Evolutionary conservation across 495 filamentous ascomycete species (phyloP).

Genomic region (Aspergillus diversus): DNA sequence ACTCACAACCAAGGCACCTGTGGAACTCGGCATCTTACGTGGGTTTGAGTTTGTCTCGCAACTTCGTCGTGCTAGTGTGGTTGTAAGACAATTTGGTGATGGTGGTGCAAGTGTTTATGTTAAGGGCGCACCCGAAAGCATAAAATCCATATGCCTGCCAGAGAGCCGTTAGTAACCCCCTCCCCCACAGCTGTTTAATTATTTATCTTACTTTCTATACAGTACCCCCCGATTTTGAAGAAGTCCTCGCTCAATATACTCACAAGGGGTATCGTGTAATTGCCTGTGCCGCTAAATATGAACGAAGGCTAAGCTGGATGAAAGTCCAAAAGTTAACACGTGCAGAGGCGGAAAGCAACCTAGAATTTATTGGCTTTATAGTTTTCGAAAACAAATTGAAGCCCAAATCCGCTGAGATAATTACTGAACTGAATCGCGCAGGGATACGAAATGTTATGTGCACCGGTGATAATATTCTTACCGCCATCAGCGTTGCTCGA

Average conservation of each 20-base stretch:
- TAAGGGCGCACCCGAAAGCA: conserved; percentile 95
- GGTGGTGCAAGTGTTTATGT: conserved; percentile 83
- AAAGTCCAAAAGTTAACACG: conserved; percentile 93
- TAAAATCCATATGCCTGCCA: conserved; percentile 85
- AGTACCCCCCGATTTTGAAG: conserved; percentile 90
- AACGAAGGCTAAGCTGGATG: conserved; percentile 85
- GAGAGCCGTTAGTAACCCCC: conserved; percentile 67
- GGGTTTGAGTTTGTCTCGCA: conserved; percentile 97
- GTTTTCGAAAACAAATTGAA: conserved; percentile 99
- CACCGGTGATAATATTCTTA: conserved; percentile 97
- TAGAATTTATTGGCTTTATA: conserved; percentile 93
- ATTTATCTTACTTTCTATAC: conserved; percentile 3
- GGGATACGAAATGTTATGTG: conserved; percentile 95
- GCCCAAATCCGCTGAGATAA: conserved; percentile 72
- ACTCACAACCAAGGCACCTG: conserved; percentile 32
- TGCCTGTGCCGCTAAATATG: conserved; percentile 87
- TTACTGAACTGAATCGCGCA: conserved; percentile 81
- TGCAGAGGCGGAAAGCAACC: conserved; percentile 74
- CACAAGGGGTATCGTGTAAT: conserved; percentile 98
- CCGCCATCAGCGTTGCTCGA: conserved; percentile 92
- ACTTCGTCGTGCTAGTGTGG: conserved; percentile 89
- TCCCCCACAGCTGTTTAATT: conserved; percentile 16
- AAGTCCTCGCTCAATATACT: conserved; percentile 85
- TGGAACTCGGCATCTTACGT: conserved; percentile 86
- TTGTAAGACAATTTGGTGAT: conserved; percentile 84